Percentiles rank a stretch among this genome's conserved stretches.
These are phyloP conservation scores for Claviceps arundinis DNA, from an alignment of 2,329 filamentous ascomycete genomes.

Conservation along the genomic window DNA sequence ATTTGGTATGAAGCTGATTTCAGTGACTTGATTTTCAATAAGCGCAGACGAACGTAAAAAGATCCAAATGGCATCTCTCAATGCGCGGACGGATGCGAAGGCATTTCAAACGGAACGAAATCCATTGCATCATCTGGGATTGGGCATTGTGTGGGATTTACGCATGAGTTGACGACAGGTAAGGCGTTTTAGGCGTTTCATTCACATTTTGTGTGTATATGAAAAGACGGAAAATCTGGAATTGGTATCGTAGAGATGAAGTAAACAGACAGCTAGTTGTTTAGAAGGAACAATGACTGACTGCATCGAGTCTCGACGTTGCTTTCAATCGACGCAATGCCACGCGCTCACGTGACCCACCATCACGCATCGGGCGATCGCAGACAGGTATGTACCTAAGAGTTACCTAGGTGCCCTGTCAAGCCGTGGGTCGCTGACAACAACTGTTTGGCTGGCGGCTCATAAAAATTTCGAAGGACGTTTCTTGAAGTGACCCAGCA, in stretches of 20 bases:
- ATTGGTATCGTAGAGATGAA: no score
- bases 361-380: neutral
- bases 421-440: neutral
- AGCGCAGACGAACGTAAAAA: neutral
- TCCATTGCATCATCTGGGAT: neutral
- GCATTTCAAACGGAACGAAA: neutral
- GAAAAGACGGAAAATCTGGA: no score
- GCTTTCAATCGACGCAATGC: neutral
- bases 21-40: no score
- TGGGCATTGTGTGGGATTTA: neutral
- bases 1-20: neutral
- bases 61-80: neutral
- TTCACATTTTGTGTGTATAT: neutral
- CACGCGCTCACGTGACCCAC: neutral
- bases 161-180: no score
- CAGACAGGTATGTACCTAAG: neutral
- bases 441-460: slow-evolving; percentile 12
- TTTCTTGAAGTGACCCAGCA: slow-evolving; percentile 10
- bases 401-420: no score
- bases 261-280: no score
- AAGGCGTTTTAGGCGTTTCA: neutral
- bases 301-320: no score
- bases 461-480: slow-evolving; percentile 23
- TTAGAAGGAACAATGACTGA: no score
- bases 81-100: neutral